Conservation (phyloP, 2,329 filamentous ascomycete genomes). For the Shiraia bambusicola region DNA sequence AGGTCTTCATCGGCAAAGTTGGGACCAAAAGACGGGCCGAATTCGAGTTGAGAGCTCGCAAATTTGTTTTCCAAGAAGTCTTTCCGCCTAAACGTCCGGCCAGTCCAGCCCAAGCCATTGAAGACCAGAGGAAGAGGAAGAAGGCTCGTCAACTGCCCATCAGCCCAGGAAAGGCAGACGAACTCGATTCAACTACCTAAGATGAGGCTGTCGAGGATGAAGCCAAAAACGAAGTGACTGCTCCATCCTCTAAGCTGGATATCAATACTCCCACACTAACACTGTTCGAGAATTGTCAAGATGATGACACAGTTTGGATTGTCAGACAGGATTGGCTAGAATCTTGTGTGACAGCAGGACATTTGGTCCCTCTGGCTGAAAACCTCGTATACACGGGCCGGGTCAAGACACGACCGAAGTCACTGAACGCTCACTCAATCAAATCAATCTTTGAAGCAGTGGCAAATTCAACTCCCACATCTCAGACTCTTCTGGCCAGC, state of each 20-base stretch:
- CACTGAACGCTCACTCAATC: slow-evolving; percentile 22
- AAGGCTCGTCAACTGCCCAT: no score
- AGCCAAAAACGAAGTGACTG: slow-evolving; percentile 16
- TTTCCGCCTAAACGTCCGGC: slow-evolving; percentile 20
- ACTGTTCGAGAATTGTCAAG: slow-evolving; percentile 17
- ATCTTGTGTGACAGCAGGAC: slow-evolving; percentile 48
- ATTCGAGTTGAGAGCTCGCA: slow-evolving; percentile 73
- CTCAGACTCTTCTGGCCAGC: slow-evolving; percentile 22
- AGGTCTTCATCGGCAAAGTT: slow-evolving; percentile 73
- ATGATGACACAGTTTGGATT: slow-evolving; percentile 49
- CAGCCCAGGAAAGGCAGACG: slow-evolving; percentile 16
- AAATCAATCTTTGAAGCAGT: slow-evolving; percentile 14
- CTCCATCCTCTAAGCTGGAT: slow-evolving; percentile 8
- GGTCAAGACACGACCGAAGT: slow-evolving; percentile 43
- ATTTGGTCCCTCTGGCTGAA: slow-evolving; percentile 49
- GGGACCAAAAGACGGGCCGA: slow-evolving; percentile 68
- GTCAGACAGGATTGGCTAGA: slow-evolving; percentile 58
- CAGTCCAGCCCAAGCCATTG: no score
- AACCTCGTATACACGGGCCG: slow-evolving; percentile 56
- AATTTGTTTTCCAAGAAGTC: slow-evolving; percentile 60
- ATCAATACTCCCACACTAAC: slow-evolving; percentile 1
- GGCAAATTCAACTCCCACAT: slow-evolving; percentile 9
- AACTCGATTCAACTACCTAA: slow-evolving; percentile 25
- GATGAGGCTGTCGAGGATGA: slow-evolving; percentile 16
- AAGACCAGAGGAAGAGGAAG: no score